phyloP scores from a whole-genome alignment of 441 rosid species.

The Viola pubescens region DNA sequence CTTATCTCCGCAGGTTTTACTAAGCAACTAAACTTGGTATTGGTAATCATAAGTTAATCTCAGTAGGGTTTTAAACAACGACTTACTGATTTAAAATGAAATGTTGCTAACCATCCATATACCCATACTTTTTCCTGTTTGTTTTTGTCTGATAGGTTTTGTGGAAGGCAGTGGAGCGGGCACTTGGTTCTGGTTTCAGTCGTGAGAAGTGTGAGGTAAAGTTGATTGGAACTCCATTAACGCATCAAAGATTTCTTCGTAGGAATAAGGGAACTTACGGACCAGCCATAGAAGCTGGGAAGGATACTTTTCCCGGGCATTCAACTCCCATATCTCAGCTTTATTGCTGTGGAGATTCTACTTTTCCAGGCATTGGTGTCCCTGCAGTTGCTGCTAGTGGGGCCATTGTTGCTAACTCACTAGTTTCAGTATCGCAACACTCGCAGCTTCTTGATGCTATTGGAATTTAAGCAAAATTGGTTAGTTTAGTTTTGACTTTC shows the following conservation, averaged over 20 bases:
- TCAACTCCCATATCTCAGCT: conserved; percentile 74
- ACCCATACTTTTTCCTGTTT: too few relatives aligned
- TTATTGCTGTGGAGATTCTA: conserved; percentile 83
- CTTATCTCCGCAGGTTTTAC: too few relatives aligned
- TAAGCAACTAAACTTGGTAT: too few relatives aligned
- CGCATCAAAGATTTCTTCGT: conserved; percentile 70
- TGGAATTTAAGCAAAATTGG: conserved; percentile 20
- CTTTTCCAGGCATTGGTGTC: conserved; percentile 89
- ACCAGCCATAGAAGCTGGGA: conserved; percentile 79
- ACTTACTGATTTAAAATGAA: too few relatives aligned
- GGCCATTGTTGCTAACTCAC: conserved; percentile 19
- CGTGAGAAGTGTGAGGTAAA: conserved; percentile 75
- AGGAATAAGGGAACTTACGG: conserved; percentile 82
- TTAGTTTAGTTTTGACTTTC: conserved; percentile 3
- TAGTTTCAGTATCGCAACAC: conserved; percentile 34
- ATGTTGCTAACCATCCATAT: too few relatives aligned
- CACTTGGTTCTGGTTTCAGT: conserved; percentile 60
- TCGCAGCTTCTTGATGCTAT: conserved; percentile 36
- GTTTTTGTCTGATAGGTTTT: conserved; percentile 41
- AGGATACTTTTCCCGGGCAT: conserved; percentile 73
- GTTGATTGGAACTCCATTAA: conserved; percentile 81
- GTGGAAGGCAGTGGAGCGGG: conserved; percentile 89
- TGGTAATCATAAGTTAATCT: too few relatives aligned
- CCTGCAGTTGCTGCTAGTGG: conserved; percentile 96
- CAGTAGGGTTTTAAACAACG: too few relatives aligned